Evolutionary conservation across 2,329 filamentous ascomycete genomes (phyloP), one percentile per base, ranked within the genome.

Genomic region (Ascochyta fabae): DNA sequence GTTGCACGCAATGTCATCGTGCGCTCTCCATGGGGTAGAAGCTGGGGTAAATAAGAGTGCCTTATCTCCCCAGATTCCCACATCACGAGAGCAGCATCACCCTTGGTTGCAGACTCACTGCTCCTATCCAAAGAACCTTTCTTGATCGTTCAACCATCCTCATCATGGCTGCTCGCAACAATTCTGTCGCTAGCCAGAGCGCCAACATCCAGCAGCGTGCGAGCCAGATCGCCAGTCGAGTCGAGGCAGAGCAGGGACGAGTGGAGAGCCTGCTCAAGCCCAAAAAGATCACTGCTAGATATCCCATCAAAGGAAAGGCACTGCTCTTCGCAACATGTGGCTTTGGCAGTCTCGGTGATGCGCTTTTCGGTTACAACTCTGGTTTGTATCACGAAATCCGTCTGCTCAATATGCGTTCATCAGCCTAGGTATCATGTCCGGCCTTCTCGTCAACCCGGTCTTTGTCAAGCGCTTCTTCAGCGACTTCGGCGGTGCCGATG

Each of bases 1-100:
- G n/a, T 9, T 39, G 22, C 16, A 22, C 23, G 22, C 33, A 39
- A 47, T 46, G 43, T 27, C 43, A 27, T 46, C 22, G 34, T 33
- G 34, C 36, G 13, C 86, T 84, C 72, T 86, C 83, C 70, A 86
- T 84, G 10, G 84, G 89, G 78, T 87, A 90, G 83, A 91, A 82
- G 91, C 89, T 62, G 92, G 85, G 76, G 84, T 84, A 84, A 72
- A 88, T 80, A 70, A 88, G 80, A 59, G 78, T 81, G 42, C 83
- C 84, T 19, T 51, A n/a, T 29, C 29, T 53, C 53, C 53, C 59
- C 59, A 47, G 39, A 27, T 49, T 56, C 54, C 38, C 24, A 36
- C 31, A 40, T 29, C 44, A 29, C 24, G 9, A 38, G 34, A 29
- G 33, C 43, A 36, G 24, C 48, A 53, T 48, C 45, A 51, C 34